Percentiles rank a stretch among this genome's conserved stretches.
Conservation (phyloP, 805 yeast genomes). For the Helenozyma baotianmanensis region DNA sequence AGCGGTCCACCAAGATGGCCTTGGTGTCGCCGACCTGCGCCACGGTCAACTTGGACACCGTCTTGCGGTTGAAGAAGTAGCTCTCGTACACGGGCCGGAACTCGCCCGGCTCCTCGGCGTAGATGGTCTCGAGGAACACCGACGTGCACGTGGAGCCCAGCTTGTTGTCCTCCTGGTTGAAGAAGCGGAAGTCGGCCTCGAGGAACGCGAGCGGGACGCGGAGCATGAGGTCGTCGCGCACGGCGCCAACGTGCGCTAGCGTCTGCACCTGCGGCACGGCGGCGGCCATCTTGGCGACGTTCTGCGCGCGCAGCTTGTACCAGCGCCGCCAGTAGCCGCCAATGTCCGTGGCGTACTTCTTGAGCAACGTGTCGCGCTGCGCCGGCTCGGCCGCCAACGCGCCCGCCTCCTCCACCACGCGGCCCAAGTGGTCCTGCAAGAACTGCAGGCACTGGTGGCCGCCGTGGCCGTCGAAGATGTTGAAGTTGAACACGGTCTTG, state of each 20-base stretch:
- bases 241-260: conserved; percentile 9
- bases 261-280: conserved; percentile 11
- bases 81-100: conserved; percentile 27
- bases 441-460: conserved; percentile 70
- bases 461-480: conserved; percentile 94
- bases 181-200: conserved; percentile 59
- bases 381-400: conserved; percentile 20
- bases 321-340: conserved; percentile 88
- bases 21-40: conserved; percentile 94
- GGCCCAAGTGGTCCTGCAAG: conserved; percentile 49
- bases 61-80: conserved; percentile 61
- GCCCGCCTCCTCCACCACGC: conserved; percentile 45
- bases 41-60: conserved; percentile 62
- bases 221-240: conserved; percentile 51
- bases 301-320: conserved; percentile 43
- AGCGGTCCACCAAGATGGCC: conserved; percentile 75
- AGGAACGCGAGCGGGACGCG: conserved; percentile 64
- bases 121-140: conserved; percentile 50
- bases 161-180: conserved; percentile 32
- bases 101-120: conserved; percentile 24
- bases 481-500: conserved; percentile 51
- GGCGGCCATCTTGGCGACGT: conserved; percentile 22
- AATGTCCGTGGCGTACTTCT: conserved; percentile 52
- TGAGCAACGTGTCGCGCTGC: conserved; percentile 39
- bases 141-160: conserved; percentile 76